Percentiles rank a stretch among this genome's conserved stretches.
Conservation (phyloP, 2,329 filamentous ascomycete genomes). For the Piedraia hortae region DNA sequence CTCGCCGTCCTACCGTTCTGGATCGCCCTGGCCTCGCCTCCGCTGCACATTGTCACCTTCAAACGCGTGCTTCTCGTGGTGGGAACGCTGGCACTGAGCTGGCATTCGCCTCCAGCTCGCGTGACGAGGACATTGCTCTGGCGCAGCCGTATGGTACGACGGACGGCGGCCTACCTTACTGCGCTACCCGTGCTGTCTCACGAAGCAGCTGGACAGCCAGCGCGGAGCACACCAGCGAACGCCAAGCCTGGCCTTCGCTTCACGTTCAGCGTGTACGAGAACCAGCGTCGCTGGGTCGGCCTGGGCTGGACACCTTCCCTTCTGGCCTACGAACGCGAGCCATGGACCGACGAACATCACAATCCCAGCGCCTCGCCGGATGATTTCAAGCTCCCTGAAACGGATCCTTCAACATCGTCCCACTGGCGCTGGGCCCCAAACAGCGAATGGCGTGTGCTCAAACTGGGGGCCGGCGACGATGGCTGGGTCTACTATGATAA, state of each 20-base stretch:
- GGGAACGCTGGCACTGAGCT: slow-evolving; percentile 70
- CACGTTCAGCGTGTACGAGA: slow-evolving; percentile 89
- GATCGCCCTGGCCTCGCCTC: slow-evolving; percentile 57
- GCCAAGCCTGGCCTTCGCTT: slow-evolving; percentile 56
- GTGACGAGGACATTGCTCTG: slow-evolving; percentile 72
- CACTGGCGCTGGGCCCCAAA: slow-evolving; percentile 62
- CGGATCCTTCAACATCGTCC: slow-evolving; percentile 31
- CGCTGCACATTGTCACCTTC: slow-evolving; percentile 61
- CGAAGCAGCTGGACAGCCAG: slow-evolving; percentile 5
- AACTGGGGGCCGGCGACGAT: slow-evolving; percentile 3
- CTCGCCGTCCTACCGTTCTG: slow-evolving; percentile 70
- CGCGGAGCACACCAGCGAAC: slow-evolving; percentile 12
- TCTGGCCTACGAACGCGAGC: slow-evolving; percentile 64
- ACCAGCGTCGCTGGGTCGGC: slow-evolving; percentile 82
- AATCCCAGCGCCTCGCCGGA: slow-evolving; percentile 54
- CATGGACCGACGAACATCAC: slow-evolving; percentile 92
- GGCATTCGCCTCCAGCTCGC: slow-evolving; percentile 68
- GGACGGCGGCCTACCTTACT: slow-evolving; percentile 42
- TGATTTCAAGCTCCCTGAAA: slow-evolving; percentile 38
- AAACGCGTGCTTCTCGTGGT: slow-evolving; percentile 56
- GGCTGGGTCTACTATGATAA: slow-evolving; percentile 92
- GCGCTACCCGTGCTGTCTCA: slow-evolving; percentile 27
- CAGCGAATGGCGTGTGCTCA: slow-evolving; percentile 48
- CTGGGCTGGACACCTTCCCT: slow-evolving; percentile 83
- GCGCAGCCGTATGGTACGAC: slow-evolving; percentile 53